Conservation (phyloP, 2,329 filamentous ascomycete genomes). For the Periconia sp. region DNA sequence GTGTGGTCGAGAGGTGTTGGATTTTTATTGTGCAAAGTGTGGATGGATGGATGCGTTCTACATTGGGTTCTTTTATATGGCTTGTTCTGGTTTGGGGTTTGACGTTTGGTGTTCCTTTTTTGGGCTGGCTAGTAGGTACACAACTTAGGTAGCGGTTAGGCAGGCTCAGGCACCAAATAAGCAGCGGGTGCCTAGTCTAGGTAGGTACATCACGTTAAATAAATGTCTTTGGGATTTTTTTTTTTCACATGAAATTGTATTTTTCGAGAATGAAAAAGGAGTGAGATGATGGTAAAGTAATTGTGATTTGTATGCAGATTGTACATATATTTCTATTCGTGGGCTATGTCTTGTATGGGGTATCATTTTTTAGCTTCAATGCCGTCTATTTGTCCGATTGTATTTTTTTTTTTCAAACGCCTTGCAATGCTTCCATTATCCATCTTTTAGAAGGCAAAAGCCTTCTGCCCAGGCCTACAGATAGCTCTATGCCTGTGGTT, state of each 20-base stretch:
- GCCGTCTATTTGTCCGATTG: slow-evolving; percentile 22
- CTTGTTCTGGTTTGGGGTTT: slow-evolving; percentile 16
- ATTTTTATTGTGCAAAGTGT: slow-evolving; percentile 9
- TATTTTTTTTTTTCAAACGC: slow-evolving; percentile 29
- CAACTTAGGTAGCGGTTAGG: slow-evolving; percentile 36
- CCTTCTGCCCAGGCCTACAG: background rate
- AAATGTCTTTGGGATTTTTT: too few relatives aligned
- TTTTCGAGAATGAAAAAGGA: background rate
- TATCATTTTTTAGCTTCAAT: slow-evolving; percentile 35
- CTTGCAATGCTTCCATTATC: slow-evolving; percentile 29
- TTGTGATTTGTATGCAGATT: background rate
- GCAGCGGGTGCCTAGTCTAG: slow-evolving; percentile 22
- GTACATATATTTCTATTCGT: background rate
- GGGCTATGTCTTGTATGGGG: slow-evolving; percentile 7
- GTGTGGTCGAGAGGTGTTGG: background rate
- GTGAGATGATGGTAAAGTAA: background rate
- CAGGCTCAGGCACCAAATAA: slow-evolving; percentile 34
- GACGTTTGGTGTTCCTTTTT: slow-evolving; percentile 1
- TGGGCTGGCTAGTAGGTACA: background rate
- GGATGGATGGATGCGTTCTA: slow-evolving; percentile 1
- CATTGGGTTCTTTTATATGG: slow-evolving; percentile 21
- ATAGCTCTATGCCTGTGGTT: background rate
- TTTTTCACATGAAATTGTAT: slow-evolving; percentile 2
- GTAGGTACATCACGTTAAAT: background rate
- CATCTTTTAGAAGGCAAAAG: background rate